Evolutionary conservation across 2,329 filamentous ascomycete species (phyloP).

Genomic region (Ceratocystis cubensis): DNA sequence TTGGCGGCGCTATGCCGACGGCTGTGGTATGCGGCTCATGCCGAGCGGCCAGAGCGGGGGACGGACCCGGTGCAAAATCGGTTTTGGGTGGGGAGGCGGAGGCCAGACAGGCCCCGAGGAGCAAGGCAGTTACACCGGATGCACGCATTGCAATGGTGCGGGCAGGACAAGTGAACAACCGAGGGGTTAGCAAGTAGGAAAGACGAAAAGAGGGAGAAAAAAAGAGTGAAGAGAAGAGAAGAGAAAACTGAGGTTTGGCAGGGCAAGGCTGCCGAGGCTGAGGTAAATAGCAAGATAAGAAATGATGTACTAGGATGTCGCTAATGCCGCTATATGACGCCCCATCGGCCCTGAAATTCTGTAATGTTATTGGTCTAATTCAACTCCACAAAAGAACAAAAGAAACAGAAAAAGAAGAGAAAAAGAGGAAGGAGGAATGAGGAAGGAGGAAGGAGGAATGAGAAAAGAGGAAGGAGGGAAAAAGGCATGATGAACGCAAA

Average conservation of each 20-base stretch:
- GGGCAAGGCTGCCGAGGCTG: too few relatives aligned
- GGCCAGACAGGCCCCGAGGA: conserved; percentile 15
- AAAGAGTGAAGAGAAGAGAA: not conserved
- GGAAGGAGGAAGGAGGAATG: too few relatives aligned
- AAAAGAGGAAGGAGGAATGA: too few relatives aligned
- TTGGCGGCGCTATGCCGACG: conserved; percentile 26
- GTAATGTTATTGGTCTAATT: too few relatives aligned
- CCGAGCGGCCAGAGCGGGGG: not conserved
- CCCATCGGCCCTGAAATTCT: too few relatives aligned
- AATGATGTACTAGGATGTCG: too few relatives aligned
- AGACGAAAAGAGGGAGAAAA: not conserved
- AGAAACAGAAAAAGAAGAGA: too few relatives aligned
- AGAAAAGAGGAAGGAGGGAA: too few relatives aligned
- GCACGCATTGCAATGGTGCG: conserved; percentile 12
- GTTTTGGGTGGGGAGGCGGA: conserved; percentile 5
- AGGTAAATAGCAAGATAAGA: too few relatives aligned
- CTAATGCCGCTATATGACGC: too few relatives aligned
- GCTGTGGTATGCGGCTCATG: conserved; percentile 8
- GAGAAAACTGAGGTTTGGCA: not conserved
- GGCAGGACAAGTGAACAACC: not conserved
- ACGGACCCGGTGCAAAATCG: not conserved
- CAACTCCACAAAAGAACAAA: too few relatives aligned
- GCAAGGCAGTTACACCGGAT: conserved; percentile 12
- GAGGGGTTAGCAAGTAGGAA: not conserved
- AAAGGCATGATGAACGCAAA: too few relatives aligned